Percentiles rank a stretch among this genome's conserved stretches.
Conservation (phyloP, 192 early-diverging fungal species). For the Umbelopsis sp. region DNA sequence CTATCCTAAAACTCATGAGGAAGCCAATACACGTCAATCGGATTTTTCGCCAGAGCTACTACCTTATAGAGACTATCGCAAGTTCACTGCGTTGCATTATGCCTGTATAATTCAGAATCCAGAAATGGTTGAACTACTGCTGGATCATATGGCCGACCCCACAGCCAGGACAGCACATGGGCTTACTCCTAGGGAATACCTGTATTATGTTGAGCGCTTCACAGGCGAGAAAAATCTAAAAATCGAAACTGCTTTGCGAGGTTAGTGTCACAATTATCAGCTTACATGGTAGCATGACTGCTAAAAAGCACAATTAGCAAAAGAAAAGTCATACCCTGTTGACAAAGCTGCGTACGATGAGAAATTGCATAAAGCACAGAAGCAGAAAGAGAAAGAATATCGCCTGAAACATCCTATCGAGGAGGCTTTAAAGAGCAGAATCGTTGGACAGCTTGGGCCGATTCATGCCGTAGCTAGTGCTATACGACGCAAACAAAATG, state of each 20-base stretch:
- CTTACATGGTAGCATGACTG: not conserved
- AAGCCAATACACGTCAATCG: conserved; percentile 26
- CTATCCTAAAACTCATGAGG: conserved; percentile 36
- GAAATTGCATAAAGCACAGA: conserved; percentile 16
- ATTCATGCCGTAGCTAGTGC: conserved; percentile 49
- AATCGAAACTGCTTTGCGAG: conserved; percentile 30
- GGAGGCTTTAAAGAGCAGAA: conserved; percentile 36
- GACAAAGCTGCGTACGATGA: conserved; percentile 37
- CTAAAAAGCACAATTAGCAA: not conserved
- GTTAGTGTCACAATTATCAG: not conserved
- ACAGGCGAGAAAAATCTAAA: conserved; percentile 35
- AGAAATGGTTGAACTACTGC: conserved; percentile 21
- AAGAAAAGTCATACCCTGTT: conserved; percentile 28
- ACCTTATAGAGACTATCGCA: conserved; percentile 38
- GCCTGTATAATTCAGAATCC: conserved; percentile 40
- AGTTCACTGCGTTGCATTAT: conserved; percentile 40
- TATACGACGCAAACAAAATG: conserved; percentile 50
- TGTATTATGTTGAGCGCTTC: conserved; percentile 40
- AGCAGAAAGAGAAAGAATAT: conserved; percentile 38
- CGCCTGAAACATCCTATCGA: conserved; percentile 45
- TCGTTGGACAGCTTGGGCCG: conserved; percentile 48
- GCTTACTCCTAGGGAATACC: conserved; percentile 37
- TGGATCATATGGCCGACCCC: conserved; percentile 36
- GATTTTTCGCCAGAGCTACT: conserved; percentile 35
- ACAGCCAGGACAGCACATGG: conserved; percentile 30